Base-by-base conservation (phyloP, 2,329 filamentous ascomycete genomes). In the Talaromyces sp. region DNA sequence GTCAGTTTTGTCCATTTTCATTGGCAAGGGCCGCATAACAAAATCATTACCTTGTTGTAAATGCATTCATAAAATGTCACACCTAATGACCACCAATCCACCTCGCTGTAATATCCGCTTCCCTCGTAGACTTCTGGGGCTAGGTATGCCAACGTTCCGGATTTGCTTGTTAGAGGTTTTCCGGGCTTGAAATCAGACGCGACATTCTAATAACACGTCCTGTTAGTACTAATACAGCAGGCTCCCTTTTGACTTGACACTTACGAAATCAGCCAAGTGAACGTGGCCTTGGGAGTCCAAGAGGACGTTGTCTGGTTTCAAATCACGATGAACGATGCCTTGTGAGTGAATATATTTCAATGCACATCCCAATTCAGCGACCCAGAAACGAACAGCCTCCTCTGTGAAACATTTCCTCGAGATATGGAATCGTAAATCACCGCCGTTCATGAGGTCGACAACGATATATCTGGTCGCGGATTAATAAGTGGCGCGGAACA, bases 41-140 rank as follows among this genome's bases (percentile, higher is more conserved):
- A 28, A 5, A 33, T 51, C 14, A 9, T 33, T 56, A 64, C 92
- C 88, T 96, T 98, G 80, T 96, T 96, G 80, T 98, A 99, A 67
- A 99, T 97, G 83, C 95, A 98, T 76, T 99, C 95, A 76, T 97
- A 99, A 76, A 98, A 98, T n/a, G 96, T 85, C 53, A 99, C 95
- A 56, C 95, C 95, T 27, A 99, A 79, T 5, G 95, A 98, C 95
- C 95, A 99, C 95, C 95, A 99, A 75, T 99, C 95, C 50, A 95
- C 93, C 68, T 95, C 91, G 54, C 88, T 87, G 63, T 90, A 88
- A 72, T 99, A 99, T 44, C 95, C 95, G 64, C 87, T 89, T 56
- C 94, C 94, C 66, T 88, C 85, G 71, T 98, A 99, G 2, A 98
- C 95, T 75, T 99, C 95, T 4, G 95, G 95, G 1, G 94, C 93